Percentiles rank a stretch among this genome's conserved stretches.
Evolutionary conservation across 2,329 filamentous ascomycete genomes (phyloP).

Genomic region (Hymenoscyphus repandus): DNA sequence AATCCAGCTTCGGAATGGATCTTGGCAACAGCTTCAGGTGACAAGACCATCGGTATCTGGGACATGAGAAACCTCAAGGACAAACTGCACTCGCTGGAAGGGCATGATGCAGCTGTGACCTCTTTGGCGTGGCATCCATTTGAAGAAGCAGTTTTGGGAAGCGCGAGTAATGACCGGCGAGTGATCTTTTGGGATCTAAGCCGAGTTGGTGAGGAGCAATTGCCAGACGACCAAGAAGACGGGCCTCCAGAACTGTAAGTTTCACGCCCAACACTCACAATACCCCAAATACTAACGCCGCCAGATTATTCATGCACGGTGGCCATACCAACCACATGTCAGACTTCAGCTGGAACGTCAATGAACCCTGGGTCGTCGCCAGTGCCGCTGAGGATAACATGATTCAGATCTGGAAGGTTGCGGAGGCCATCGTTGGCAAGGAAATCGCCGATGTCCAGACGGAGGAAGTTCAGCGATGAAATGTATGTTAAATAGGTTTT

Average conservation of each 20-base stretch:
- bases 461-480: slow-evolving; percentile 65
- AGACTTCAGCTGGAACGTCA: slow-evolving; percentile 97
- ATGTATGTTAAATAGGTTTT: slow-evolving; percentile 6
- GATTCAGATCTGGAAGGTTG: slow-evolving; percentile 89
- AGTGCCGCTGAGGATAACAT: slow-evolving; percentile 96
- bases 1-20: slow-evolving; percentile 88
- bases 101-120: slow-evolving; percentile 84
- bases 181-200: slow-evolving; percentile 97
- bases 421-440: slow-evolving; percentile 73
- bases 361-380: slow-evolving; percentile 94
- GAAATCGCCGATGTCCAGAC: slow-evolving; percentile 70
- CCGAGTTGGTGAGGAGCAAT: slow-evolving; percentile 87
- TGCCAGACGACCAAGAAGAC: slow-evolving; percentile 90
- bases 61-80: slow-evolving; percentile 86
- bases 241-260: slow-evolving; percentile 89
- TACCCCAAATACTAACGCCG: slow-evolving; percentile 5
- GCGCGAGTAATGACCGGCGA: slow-evolving; percentile 85
- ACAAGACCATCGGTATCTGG: slow-evolving; percentile 94
- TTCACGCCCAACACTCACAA: not conserved
- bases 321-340: slow-evolving; percentile 95
- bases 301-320: slow-evolving; percentile 92
- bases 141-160: slow-evolving; percentile 82
- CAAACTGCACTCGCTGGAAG: slow-evolving; percentile 84
- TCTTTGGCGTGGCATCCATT: slow-evolving; percentile 93
- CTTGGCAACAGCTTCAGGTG: slow-evolving; percentile 86